phyloP scores from a whole-genome alignment of 2,329 filamentous ascomycete genomes.

The Onygenales sp. region DNA sequence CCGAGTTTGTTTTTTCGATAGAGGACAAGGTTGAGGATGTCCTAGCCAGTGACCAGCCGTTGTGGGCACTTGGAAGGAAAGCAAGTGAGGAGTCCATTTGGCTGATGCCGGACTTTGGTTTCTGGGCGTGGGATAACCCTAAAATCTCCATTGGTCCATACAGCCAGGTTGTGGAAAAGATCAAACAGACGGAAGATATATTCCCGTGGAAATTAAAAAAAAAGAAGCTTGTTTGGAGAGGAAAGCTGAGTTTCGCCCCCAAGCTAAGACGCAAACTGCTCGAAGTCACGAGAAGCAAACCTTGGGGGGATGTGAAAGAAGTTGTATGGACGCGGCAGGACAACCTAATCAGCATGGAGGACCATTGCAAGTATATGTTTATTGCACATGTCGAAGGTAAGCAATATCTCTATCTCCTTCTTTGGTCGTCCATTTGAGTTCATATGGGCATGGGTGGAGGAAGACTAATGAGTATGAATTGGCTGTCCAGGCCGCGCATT shows the following conservation, averaged over 20 bases:
- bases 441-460: background rate
- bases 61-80: slow-evolving; percentile 36
- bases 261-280: slow-evolving; percentile 33
- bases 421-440: background rate
- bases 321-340: slow-evolving; percentile 30
- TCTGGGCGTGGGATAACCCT: slow-evolving; percentile 39
- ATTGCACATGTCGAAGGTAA: slow-evolving; percentile 45
- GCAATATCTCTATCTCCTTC: background rate
- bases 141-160: slow-evolving; percentile 27
- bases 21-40: slow-evolving; percentile 37
- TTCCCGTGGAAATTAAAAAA: slow-evolving; percentile 28
- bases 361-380: slow-evolving; percentile 46
- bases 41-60: slow-evolving; percentile 15
- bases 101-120: slow-evolving; percentile 46
- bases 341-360: slow-evolving; percentile 40
- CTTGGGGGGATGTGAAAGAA: slow-evolving; percentile 40
- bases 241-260: slow-evolving; percentile 33
- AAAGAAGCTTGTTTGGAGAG: slow-evolving; percentile 40
- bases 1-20: slow-evolving; percentile 37
- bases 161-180: slow-evolving; percentile 23
- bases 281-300: slow-evolving; percentile 28
- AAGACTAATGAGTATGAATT: background rate
- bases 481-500: slow-evolving; percentile 29
- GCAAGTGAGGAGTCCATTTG: slow-evolving; percentile 34
- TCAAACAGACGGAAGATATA: slow-evolving; percentile 9